phyloP scores from a whole-genome alignment of 768 basidiomycete genomes.

The Xerocomus potaroensis region DNA sequence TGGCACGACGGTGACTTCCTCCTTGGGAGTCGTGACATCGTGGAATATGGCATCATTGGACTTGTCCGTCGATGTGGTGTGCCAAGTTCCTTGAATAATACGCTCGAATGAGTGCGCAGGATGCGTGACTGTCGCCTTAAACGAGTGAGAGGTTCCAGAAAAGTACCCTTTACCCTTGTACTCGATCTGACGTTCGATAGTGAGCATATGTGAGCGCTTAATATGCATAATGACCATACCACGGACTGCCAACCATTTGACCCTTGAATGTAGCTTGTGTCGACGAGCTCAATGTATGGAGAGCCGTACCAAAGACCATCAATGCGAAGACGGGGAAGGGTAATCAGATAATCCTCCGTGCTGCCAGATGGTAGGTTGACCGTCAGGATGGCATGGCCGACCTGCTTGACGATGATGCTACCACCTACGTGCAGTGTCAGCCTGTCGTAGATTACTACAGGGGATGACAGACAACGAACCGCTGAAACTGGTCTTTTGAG shows the following conservation, averaged over 20 bases:
- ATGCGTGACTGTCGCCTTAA: constrained; percentile 75
- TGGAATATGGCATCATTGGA: constrained; percentile 58
- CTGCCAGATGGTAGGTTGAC: constrained; percentile 54
- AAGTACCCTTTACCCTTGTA: constrained; percentile 98
- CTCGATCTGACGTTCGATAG: constrained; percentile 57
- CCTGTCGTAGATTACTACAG: not conserved
- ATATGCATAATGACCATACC: constrained; percentile 28
- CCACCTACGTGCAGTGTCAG: constrained; percentile 40
- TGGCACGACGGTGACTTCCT: constrained; percentile 65
- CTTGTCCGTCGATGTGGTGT: constrained; percentile 53
- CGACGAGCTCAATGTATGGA: constrained; percentile 88
- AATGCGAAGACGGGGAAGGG: constrained; percentile 86
- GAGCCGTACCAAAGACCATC: constrained; percentile 91
- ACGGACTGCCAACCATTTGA: constrained; percentile 57
- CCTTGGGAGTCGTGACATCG: constrained; percentile 68
- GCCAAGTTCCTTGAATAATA: constrained; percentile 79
- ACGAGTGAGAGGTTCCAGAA: constrained; percentile 86
- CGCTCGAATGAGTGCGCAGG: constrained; percentile 42
- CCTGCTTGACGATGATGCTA: constrained; percentile 86
- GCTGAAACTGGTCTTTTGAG: constrained; percentile 93
- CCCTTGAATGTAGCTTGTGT: constrained; percentile 72
- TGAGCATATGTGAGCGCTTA: constrained; percentile 25
- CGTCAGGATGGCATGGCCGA: constrained; percentile 86
- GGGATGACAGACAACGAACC: constrained; percentile 36
- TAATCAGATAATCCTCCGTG: constrained; percentile 79